phyloP scores from a whole-genome alignment of 2,329 filamentous ascomycete species.

The Sphaerostilbella broomeana region DNA sequence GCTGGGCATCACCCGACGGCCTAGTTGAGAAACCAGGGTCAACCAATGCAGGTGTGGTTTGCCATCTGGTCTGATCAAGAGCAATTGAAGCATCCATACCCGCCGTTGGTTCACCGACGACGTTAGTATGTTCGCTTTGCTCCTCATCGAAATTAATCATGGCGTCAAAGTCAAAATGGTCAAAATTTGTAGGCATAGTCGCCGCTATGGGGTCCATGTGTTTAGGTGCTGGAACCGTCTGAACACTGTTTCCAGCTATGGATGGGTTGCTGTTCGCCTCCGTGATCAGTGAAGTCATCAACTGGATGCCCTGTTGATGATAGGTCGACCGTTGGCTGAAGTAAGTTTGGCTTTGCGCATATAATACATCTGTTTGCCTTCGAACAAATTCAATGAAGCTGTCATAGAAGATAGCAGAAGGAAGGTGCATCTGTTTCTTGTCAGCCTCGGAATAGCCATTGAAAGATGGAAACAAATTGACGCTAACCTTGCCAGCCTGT shows the following conservation, averaged over 20 bases:
- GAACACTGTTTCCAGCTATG: not conserved
- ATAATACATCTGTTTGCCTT: conserved; percentile 38
- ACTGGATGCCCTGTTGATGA: conserved; percentile 33
- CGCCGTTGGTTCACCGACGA: not conserved
- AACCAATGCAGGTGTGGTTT: too few species aligned
- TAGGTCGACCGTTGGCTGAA: conserved; percentile 33
- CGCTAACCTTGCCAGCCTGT: conserved; percentile 43
- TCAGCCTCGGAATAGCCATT: conserved; percentile 12
- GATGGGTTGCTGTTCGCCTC: not conserved
- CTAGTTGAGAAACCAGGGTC: not conserved
- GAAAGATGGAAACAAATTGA: not conserved
- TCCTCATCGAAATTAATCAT: conserved; percentile 14
- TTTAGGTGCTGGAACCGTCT: not conserved
- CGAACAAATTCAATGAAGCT: conserved; percentile 36
- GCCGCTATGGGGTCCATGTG: too few species aligned
- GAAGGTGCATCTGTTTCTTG: conserved; percentile 31
- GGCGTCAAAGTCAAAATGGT: conserved; percentile 18
- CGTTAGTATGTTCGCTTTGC: not conserved
- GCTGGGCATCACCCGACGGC: too few species aligned
- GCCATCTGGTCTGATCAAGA: too few species aligned
- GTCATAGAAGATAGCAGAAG: conserved; percentile 32
- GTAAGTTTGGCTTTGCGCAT: conserved; percentile 21
- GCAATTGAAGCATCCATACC: conserved; percentile 1
- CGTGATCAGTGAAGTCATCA: conserved; percentile 35
- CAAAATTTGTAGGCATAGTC: too few species aligned